Percentiles rank a stretch among this genome's conserved stretches.
phyloP scores from a whole-genome alignment of 2,329 filamentous ascomycete genomes.

The Tolypocladium endophyticum region DNA sequence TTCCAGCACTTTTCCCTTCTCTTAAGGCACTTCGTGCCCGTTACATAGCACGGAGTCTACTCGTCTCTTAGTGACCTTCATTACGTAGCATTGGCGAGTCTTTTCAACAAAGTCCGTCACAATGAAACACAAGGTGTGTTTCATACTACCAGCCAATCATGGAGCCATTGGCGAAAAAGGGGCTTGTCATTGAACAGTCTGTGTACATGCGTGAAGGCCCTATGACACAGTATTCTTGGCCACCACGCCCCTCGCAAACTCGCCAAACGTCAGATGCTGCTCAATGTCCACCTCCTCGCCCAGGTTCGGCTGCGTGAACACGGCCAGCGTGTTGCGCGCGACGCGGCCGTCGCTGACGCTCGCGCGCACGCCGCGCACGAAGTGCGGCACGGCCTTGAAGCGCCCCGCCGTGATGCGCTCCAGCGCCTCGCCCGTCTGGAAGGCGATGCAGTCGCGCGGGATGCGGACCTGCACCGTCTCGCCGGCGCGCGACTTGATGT shows the following conservation, averaged over 20 bases:
- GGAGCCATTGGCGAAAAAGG: neutral
- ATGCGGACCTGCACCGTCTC: slow-evolving; percentile 85
- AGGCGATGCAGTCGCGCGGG: slow-evolving; percentile 81
- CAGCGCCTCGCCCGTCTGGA: slow-evolving; percentile 89
- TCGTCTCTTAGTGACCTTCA: neutral
- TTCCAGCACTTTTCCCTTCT: neutral
- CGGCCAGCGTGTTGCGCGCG: slow-evolving; percentile 80
- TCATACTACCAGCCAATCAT: neutral
- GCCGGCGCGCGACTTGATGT: slow-evolving; percentile 79
- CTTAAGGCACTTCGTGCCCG: neutral
- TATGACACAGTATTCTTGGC: slow-evolving; percentile 46
- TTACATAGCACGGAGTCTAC: neutral
- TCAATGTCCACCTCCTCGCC: slow-evolving; percentile 65
- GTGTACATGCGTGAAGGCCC: neutral
- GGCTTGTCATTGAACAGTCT: neutral
- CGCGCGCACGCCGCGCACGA: slow-evolving; percentile 66
- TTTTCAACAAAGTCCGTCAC: neutral
- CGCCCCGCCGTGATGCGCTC: slow-evolving; percentile 83
- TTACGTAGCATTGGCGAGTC: neutral
- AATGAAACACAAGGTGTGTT: neutral
- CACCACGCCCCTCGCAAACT: slow-evolving; percentile 57
- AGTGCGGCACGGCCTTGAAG: slow-evolving; percentile 93
- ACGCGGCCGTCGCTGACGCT: slow-evolving; percentile 41
- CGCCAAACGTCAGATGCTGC: slow-evolving; percentile 59
- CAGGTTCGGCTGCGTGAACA: slow-evolving; percentile 94